Evolutionary conservation across 75 land plant species (phyloP).

Genomic region (Pinus albicaulis): DNA sequence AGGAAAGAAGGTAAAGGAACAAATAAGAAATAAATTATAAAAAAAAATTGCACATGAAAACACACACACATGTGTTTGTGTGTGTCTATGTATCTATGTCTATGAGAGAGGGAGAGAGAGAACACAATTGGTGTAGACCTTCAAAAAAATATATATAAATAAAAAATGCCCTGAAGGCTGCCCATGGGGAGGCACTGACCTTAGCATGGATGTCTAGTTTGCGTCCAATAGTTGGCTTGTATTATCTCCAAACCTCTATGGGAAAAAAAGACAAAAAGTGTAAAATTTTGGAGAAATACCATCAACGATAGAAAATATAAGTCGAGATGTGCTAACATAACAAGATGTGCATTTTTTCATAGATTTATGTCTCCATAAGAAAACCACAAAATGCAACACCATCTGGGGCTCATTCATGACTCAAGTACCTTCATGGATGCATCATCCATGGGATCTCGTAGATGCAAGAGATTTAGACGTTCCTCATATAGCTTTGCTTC

Average conservation of each 20-base stretch:
- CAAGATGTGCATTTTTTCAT: conserved; percentile 1
- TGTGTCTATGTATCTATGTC: too few relatives aligned
- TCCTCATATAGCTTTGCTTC: conserved; percentile 94
- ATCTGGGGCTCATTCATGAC: not conserved
- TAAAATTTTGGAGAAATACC: not conserved
- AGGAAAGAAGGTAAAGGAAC: not conserved
- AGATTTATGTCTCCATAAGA: not conserved
- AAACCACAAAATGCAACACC: conserved; percentile 6
- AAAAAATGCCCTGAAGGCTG: conserved; percentile 36
- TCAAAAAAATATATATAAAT: not conserved
- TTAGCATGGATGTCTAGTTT: conserved; percentile 45
- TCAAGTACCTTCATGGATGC: conserved; percentile 64
- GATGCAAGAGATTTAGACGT: conserved; percentile 72
- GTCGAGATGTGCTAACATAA: not conserved
- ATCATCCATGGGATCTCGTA: conserved; percentile 80
- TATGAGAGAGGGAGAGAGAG: not conserved
- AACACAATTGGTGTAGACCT: not conserved
- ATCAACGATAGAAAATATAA: not conserved
- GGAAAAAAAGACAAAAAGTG: conserved; percentile 2
- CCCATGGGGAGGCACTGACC: conserved; percentile 32
- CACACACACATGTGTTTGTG: not conserved
- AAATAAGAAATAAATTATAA: not conserved
- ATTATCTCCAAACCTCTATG: conserved; percentile 73
- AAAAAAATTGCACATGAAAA: not conserved
- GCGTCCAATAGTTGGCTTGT: conserved; percentile 49